A percentile compares a stretch with the other conserved stretches of the same genome.
Conservation (phyloP, 169 alveolate species). For the Plasmodium inui region DNA sequence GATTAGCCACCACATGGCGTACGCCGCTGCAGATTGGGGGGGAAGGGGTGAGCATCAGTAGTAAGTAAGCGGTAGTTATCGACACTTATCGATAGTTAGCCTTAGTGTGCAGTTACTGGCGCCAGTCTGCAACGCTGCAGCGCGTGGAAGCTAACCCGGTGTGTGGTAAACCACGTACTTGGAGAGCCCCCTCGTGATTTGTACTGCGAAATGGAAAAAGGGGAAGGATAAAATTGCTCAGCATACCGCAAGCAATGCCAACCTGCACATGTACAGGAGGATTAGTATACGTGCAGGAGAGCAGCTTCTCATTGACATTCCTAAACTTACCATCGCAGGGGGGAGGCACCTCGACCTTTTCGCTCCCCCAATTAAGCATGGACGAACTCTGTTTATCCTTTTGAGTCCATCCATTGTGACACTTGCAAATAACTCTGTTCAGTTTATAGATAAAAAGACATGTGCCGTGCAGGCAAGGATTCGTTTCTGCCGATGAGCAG, state of each 20-base stretch:
- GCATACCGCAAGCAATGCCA: background rate
- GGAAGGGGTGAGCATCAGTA: background rate
- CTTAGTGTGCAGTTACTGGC: background rate
- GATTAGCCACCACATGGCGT: constrained; percentile 75
- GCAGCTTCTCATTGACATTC: background rate
- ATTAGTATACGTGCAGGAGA: background rate
- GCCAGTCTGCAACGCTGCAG: background rate
- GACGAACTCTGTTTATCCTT: constrained; percentile 74
- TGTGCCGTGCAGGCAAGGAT: constrained; percentile 84
- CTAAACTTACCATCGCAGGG: constrained; percentile 77
- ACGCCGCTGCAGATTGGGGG: constrained; percentile 20
- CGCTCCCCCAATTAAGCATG: constrained; percentile 82
- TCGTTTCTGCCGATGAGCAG: constrained; percentile 79
- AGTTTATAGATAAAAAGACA: constrained; percentile 82
- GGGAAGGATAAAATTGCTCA: background rate
- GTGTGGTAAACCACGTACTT: constrained; percentile 72
- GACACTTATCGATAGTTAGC: background rate
- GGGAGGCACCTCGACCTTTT: constrained; percentile 80
- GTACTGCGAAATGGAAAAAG: constrained; percentile 11
- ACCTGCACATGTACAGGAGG: background rate
- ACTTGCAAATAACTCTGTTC: constrained; percentile 82
- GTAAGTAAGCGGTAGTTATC: background rate
- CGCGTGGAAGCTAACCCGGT: constrained; percentile 20
- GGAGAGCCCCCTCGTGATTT: constrained; percentile 33
- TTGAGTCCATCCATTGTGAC: constrained; percentile 86